Conservation (phyloP, 2,329 filamentous ascomycete species). For the Calonectria hawksworthii region DNA sequence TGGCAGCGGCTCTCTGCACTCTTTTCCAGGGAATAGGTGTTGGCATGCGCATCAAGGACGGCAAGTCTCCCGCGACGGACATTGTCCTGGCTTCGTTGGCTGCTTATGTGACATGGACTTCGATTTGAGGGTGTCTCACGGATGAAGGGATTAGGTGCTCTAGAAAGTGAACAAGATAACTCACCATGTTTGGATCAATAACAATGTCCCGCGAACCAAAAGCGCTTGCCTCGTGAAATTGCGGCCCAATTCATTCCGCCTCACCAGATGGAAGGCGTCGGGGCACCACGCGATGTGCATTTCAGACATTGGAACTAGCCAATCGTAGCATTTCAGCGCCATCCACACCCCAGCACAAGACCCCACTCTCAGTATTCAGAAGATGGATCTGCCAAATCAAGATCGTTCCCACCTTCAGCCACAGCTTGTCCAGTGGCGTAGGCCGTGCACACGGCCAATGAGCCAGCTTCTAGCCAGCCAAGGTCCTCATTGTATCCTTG, state of each 20-base stretch:
- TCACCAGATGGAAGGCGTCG: neutral
- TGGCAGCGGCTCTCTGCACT: neutral
- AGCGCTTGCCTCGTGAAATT: neutral
- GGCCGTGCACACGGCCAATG: neutral
- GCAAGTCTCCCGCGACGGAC: neutral
- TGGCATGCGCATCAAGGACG: neutral
- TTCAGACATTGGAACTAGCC: neutral
- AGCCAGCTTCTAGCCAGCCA: neutral
- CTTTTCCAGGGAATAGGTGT: neutral
- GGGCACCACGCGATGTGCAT: neutral
- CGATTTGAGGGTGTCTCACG: neutral
- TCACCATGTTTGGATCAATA: neutral
- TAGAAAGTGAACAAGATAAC: neutral
- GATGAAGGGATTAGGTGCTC: neutral
- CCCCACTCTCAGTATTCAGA: neutral
- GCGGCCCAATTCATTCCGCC: neutral
- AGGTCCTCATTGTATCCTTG: neutral
- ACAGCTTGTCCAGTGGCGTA: neutral
- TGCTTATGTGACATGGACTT: slow-evolving; percentile 1
- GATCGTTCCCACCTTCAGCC: neutral
- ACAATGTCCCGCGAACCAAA: neutral
- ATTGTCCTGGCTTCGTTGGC: neutral
- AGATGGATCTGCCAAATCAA: neutral
- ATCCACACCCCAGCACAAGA: neutral
- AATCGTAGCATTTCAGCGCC: neutral